These are phyloP conservation scores for Heterobasidion irregulare DNA, from an alignment of 1,284 basidiomycete species.

Conservation along the genomic window DNA sequence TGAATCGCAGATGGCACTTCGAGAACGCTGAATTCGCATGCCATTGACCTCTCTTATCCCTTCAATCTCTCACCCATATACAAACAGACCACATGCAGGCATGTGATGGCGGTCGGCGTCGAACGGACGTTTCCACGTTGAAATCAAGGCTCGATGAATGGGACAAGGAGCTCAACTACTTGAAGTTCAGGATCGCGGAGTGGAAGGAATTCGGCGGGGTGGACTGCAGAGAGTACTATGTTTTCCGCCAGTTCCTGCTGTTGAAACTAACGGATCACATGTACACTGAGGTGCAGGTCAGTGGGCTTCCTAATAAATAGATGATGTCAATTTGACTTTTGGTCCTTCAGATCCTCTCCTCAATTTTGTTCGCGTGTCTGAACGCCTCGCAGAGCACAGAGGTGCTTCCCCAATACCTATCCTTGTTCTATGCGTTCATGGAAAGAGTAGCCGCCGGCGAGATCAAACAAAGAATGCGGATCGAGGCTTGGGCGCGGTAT, in stretches of 20 bases:
- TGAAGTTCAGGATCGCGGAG: slow-evolving; percentile 12
- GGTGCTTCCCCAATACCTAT: slow-evolving; percentile 3
- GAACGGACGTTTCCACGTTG: slow-evolving; percentile 4
- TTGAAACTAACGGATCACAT: slow-evolving; percentile 8
- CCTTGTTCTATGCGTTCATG: slow-evolving; percentile 6
- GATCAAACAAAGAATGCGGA: slow-evolving; percentile 7
- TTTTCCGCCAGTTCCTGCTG: slow-evolving; percentile 9
- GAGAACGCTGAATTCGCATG: too few species aligned
- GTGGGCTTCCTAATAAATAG: background rate
- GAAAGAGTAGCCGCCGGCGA: slow-evolving; percentile 10
- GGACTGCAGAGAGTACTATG: slow-evolving; percentile 9
- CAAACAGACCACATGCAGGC: too few species aligned
- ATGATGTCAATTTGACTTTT: too few species aligned
- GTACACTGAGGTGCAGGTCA: slow-evolving; percentile 10
- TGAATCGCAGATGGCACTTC: too few species aligned
- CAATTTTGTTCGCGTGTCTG: slow-evolving; percentile 8
- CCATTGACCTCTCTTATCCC: too few species aligned
- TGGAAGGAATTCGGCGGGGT: slow-evolving; percentile 9
- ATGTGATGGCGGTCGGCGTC: background rate
- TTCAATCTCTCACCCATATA: too few species aligned
- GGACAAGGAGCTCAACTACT: slow-evolving; percentile 11
- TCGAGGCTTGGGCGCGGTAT: slow-evolving; percentile 8
- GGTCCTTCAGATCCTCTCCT: slow-evolving; percentile 5
- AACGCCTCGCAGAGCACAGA: slow-evolving; percentile 5
- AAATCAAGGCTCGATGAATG: slow-evolving; percentile 9